Percentiles rank a stretch among this genome's conserved stretches.
Evolutionary conservation across 2,329 filamentous ascomycete species (phyloP).

Genomic region (Fusarium sp.): DNA sequence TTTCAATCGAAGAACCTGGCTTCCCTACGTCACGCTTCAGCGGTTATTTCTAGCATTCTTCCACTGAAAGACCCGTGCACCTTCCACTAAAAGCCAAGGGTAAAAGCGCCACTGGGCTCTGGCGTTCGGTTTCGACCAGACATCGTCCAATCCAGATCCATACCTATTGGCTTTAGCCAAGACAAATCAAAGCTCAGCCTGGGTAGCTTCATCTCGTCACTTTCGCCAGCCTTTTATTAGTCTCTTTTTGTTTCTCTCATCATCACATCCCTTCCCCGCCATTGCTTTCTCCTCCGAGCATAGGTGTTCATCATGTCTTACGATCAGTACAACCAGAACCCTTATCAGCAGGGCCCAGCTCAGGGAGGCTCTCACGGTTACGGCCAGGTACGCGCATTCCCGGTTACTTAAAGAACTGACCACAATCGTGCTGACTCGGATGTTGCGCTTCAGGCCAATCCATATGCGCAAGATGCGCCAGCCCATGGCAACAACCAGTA

Average conservation of each 20-base stretch:
- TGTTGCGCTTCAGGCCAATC: slow-evolving; percentile 41
- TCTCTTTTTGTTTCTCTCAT: slow-evolving; percentile 38
- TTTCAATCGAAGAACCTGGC: slow-evolving; percentile 3
- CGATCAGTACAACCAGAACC: slow-evolving; percentile 72
- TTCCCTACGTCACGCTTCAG: slow-evolving; percentile 33
- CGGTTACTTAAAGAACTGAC: slow-evolving; percentile 8
- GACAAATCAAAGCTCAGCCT: slow-evolving; percentile 28
- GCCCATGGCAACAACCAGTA: slow-evolving; percentile 56
- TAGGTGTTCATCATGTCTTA: slow-evolving; percentile 64
- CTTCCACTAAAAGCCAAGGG: slow-evolving; percentile 24
- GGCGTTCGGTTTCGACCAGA: slow-evolving; percentile 7
- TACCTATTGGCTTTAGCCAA: slow-evolving; percentile 14
- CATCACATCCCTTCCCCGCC: slow-evolving; percentile 33
- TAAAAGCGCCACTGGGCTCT: slow-evolving; percentile 15
- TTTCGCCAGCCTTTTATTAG: slow-evolving; percentile 31
- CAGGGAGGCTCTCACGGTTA: slow-evolving; percentile 61
- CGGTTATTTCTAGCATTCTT: slow-evolving; percentile 14
- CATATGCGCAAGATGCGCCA: slow-evolving; percentile 46
- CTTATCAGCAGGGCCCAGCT: slow-evolving; percentile 66
- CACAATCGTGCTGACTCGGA: slow-evolving; percentile 29
- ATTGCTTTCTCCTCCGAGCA: slow-evolving; percentile 36
- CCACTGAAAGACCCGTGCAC: slow-evolving; percentile 20
- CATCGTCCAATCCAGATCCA: slow-evolving; percentile 12
- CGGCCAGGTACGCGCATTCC: slow-evolving; percentile 53
- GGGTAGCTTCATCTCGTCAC: slow-evolving; percentile 37